Percentiles rank a stretch among this genome's conserved stretches.
These are phyloP conservation scores for Arthrobotrys pseudoclavata DNA, from an alignment of 2,329 filamentous ascomycete species.

Conservation along the genomic window DNA sequence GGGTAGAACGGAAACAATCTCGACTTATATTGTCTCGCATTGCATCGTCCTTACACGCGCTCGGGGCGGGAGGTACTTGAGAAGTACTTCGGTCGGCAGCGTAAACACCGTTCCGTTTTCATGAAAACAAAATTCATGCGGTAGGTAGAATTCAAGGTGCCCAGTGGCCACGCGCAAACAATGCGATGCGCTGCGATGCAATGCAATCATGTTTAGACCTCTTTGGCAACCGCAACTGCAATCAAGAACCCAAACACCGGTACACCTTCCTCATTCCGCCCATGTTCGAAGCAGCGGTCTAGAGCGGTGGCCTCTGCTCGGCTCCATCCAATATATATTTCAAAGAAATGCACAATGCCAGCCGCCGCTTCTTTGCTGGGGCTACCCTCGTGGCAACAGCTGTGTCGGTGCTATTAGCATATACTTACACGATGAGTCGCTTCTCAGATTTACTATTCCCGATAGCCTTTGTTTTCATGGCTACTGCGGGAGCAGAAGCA, in stretches of 20 bases:
- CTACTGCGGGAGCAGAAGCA: not conserved
- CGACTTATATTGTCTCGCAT: constrained; percentile 2
- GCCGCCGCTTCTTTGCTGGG: not conserved
- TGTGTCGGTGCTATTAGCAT: not conserved
- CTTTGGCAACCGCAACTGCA: too few relatives aligned
- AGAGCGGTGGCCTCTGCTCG: too few relatives aligned
- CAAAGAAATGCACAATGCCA: constrained; percentile 28
- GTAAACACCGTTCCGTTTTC: too few relatives aligned
- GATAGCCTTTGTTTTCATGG: not conserved
- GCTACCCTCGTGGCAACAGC: not conserved
- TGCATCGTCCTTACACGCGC: not conserved
- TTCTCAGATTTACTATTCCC: constrained; percentile 25
- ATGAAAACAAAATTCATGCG: too few relatives aligned
- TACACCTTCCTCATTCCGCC: not conserved
- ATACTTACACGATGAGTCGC: constrained; percentile 10
- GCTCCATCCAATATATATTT: too few relatives aligned
- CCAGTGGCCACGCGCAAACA: too few relatives aligned
- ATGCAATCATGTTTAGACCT: too few relatives aligned
- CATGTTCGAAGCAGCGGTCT: not conserved
- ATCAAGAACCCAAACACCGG: too few relatives aligned
- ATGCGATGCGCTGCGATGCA: too few relatives aligned
- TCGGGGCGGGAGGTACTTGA: too few relatives aligned
- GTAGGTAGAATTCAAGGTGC: too few relatives aligned
- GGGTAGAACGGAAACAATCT: not conserved
- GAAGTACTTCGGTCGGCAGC: too few relatives aligned